Conservation (phyloP, 2,329 filamentous ascomycete genomes). For the Penicillium digitatum region DNA sequence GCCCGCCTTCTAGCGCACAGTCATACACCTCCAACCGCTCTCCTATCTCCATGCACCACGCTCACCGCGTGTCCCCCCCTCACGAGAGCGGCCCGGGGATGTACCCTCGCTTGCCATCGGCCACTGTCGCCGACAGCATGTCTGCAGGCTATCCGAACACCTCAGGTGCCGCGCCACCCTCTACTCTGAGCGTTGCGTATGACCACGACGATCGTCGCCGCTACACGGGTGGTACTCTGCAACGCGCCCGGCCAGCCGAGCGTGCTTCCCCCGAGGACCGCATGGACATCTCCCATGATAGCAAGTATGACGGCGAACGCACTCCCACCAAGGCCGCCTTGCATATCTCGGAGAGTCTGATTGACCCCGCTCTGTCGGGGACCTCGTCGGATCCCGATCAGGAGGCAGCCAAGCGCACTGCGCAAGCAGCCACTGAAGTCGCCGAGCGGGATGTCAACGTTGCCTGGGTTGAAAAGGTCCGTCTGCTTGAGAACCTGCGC, state of each 20-base stretch:
- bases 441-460: slow-evolving; percentile 44
- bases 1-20: slow-evolving; percentile 59
- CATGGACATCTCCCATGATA: slow-evolving; percentile 38
- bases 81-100: slow-evolving; percentile 50
- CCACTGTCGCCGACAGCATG: slow-evolving; percentile 56
- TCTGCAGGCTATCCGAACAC: slow-evolving; percentile 49
- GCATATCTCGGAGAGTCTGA: slow-evolving; percentile 38
- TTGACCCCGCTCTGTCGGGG: slow-evolving; percentile 42
- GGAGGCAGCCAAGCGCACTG: slow-evolving; percentile 34
- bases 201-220: slow-evolving; percentile 58
- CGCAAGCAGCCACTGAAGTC: slow-evolving; percentile 39
- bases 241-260: slow-evolving; percentile 49
- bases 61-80: slow-evolving; percentile 50
- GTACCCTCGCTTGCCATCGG: slow-evolving; percentile 61
- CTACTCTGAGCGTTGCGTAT: slow-evolving; percentile 57
- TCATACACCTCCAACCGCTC: slow-evolving; percentile 62
- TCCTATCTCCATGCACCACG: slow-evolving; percentile 52
- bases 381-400: slow-evolving; percentile 29
- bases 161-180: slow-evolving; percentile 56
- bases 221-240: slow-evolving; percentile 59
- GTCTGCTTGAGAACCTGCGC: slow-evolving; percentile 59
- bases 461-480: slow-evolving; percentile 62
- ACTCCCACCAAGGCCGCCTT: slow-evolving; percentile 29
- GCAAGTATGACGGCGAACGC: slow-evolving; percentile 31
- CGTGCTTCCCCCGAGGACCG: slow-evolving; percentile 30